Evolutionary conservation across 257 asterid species (phyloP), one percentile per base, ranked within the genome.

Genomic region (Phtheirospermum japonicum): DNA sequence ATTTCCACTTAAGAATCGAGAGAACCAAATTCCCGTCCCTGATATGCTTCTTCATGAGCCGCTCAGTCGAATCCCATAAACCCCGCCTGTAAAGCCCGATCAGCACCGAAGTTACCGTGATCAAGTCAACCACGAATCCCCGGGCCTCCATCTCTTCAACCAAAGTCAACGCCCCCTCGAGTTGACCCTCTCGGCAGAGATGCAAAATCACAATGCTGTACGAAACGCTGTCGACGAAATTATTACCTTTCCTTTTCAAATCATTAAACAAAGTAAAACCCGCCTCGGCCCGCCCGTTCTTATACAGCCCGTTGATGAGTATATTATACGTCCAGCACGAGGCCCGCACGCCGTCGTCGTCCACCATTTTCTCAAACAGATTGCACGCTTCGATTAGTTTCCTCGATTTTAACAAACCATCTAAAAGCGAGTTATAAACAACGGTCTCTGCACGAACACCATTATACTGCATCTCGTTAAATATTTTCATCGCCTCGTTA

Each of bases 71-170:
- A 59, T 80, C 96, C 95, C 87, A 86, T 61, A 64, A 84, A 14
- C 95, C 97, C 26, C 73, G 72, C 70, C 83, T 76, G 74, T 82
- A 85, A 62, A 89, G 71, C 2, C 78, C 80, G 62, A 81, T 82
- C 76, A 93, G 56, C 49, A 93, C 76, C 30, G 95, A 83, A 66
- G 95, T 89, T 58, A 85, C 58, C 7, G 96, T 93, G 40, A 89
- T 87, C 79, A 93, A 73, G 74, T 87, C 96, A 63, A 93, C 86
- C 19, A 71, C 74, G 58, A 93, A 89, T 20, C 95, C 96, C 55
- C 97, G 75, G 1, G 83, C 89, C 73, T 83, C 96, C 96, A 87
- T 89, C 78, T 89, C 99, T 76, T 85, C 95, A 64, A 89, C 95
- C 81, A 92, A 63, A 68, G 71, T 75, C 76, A 92, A 61, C 16